Evolutionary conservation across 306 rosid genomes (phyloP), one percentile per base, ranked within the genome.

Genomic region (Sechiopsis laciniata): DNA sequence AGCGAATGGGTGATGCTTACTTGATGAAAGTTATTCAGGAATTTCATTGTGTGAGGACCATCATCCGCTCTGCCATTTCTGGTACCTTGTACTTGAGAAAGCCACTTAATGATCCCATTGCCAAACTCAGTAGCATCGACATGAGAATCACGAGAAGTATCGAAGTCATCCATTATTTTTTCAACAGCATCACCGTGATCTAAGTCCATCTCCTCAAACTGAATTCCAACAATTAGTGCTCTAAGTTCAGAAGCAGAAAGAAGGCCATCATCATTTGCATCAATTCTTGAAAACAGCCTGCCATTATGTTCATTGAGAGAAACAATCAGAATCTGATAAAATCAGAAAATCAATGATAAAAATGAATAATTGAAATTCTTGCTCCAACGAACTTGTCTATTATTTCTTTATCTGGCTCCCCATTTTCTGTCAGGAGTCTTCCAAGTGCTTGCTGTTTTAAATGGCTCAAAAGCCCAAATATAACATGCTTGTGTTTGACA

Each of bases 191-290:
- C 96, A 20, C 88, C 78, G 2, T 65, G 78, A 51, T 88, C 87
- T 61, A 94, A 83, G 82, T 85, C 91, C 55, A 94, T 58, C 80
- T 80, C 88, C 22, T 84, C 95, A 69, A 87, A 91, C 8, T 59
- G 59, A 77, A 94, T 87, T 72, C 99, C 99, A 40, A 94, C 76
- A 7, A 94, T 75, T 45, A 91, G 81, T 7, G 99, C 99, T 79
- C 71, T 84, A 76, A 89, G 71, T 84, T 94, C 97, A 78, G 79
- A 17, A 9, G 69, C 16, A 42, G 96, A 88, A 79, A 94, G 89
- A 17, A 2, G 2, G 1, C 73, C 75, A 78, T 94, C 87, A 0
- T 55, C 4, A 48, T 91, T 64, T 78, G 7, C 79, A 52, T 94
- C 99, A 52, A 86, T 86, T 60, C 80, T 66, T 0, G 1, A 0